Evolutionary conservation across 495 filamentous ascomycete genomes (phyloP), one percentile per base, ranked within the genome.

Genomic region (Friedmanniomyces endolithicus): DNA sequence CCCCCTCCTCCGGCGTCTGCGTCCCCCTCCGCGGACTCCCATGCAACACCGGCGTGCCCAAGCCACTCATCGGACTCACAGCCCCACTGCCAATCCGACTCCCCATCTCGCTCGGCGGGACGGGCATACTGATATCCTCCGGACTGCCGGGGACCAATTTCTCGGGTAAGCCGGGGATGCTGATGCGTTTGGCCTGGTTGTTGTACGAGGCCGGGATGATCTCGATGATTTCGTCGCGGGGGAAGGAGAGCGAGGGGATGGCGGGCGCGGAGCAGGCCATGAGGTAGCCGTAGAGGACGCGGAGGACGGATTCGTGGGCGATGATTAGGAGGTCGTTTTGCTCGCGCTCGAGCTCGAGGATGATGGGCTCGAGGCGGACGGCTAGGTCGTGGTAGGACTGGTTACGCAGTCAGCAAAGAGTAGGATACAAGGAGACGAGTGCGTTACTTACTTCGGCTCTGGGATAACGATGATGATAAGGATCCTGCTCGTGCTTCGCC

Each of bases 251-350:
- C 62, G 81, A 85, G 17, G 94, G 94, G 57, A 99, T 99, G 62
- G 94, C 88, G 59, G 81, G 83, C n/a, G 94, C 90, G 69, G 87
- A 88, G 71, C 94, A 97, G 55, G 94, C 94, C 94, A 97, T 97
- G 34, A 97, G 77, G 65, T 99, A 99, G 12, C 90, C 90, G 65
- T 97, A 99, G 23, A 99, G 74, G 40, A 99, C 94, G 47, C 94
- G 86, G 45, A 99, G 74, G 12, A 99, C 94, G 56, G 86, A 90
- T 68, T 99, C 94, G 65, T 99, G 94, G 14, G 94, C 94, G 66
- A 99, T 95, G 59, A 99, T 95, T 27, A 99, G 75, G 37, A 99
- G 75, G 68, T 99, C 94, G 55, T 94, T 94, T 65, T 95, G 86
- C 67, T 99, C 92, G 33, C 94, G 85, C 70, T 99, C 94, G 2